These are phyloP conservation scores for Metschnikowia aberdeeniae DNA, from an alignment of 805 yeast species.

Conservation along the genomic window DNA sequence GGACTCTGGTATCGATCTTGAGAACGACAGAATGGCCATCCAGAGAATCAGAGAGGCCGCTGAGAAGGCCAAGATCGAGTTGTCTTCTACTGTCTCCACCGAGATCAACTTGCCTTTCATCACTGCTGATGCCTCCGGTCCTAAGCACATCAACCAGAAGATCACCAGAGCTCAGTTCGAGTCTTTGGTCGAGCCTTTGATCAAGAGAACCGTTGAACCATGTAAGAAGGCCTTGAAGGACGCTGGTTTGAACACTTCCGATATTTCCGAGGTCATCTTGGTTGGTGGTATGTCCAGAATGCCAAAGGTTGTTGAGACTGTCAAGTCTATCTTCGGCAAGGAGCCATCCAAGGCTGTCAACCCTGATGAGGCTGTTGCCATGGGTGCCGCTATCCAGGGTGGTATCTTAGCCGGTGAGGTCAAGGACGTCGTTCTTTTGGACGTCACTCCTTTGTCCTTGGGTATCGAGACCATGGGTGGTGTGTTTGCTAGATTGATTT, in stretches of 20 bases:
- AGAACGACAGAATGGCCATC: conserved; percentile 41
- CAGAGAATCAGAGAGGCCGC: conserved; percentile 71
- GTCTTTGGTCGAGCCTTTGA: conserved; percentile 60
- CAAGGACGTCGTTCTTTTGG: conserved; percentile 83
- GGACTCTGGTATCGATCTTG: conserved; percentile 63
- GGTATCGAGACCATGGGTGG: conserved; percentile 99
- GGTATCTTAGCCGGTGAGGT: conserved; percentile 95
- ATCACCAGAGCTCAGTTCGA: conserved; percentile 66
- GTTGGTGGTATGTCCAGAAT: conserved; percentile 92
- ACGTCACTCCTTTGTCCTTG: conserved; percentile 83
- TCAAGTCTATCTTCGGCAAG: conserved; percentile 70
- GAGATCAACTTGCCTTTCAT: conserved; percentile 80
- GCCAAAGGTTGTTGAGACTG: conserved; percentile 82
- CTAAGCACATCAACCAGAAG: conserved; percentile 72
- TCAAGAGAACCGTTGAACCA: conserved; percentile 71
- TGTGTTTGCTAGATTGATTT: conserved; percentile 87
- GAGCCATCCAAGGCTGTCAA: conserved; percentile 88
- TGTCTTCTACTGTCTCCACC: conserved; percentile 68
- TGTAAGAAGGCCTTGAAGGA: conserved; percentile 80
- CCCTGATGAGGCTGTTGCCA: conserved; percentile 93
- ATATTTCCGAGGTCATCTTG: conserved; percentile 73
- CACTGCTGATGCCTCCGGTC: conserved; percentile 82
- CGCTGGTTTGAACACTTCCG: conserved; percentile 62
- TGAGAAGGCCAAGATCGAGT: conserved; percentile 85
- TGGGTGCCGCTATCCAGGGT: conserved; percentile 98